Evolutionary conservation across 768 basidiomycete species (phyloP).

Genomic region (Leccinum variicolor): DNA sequence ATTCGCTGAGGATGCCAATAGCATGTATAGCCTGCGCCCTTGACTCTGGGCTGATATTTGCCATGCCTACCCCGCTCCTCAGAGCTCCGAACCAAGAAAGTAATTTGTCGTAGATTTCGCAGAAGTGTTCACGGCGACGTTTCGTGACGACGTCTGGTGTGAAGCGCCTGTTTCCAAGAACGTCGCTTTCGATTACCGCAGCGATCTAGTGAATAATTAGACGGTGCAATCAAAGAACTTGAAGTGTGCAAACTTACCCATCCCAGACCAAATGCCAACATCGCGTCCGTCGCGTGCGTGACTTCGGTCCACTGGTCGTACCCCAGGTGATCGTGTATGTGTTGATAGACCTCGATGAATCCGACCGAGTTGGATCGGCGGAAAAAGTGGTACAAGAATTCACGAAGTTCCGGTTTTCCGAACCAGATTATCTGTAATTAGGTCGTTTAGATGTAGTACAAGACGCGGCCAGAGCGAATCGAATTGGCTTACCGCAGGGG

Average conservation of each 20-base stretch:
- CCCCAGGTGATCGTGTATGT: neutral
- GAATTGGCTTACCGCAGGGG: too few species aligned
- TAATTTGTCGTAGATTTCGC: too few species aligned
- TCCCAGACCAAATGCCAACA: neutral
- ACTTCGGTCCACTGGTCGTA: neutral
- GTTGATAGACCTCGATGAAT: neutral
- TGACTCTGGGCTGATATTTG: too few species aligned
- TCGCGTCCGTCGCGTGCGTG: neutral
- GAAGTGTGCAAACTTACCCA: neutral
- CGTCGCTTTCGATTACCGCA: neutral
- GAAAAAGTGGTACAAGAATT: neutral
- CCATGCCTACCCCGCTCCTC: too few species aligned
- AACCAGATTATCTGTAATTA: neutral
- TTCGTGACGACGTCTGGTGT: too few species aligned
- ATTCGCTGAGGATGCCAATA: too few species aligned
- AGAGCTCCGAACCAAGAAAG: too few species aligned
- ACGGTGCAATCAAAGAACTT: neutral
- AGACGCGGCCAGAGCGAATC: too few species aligned
- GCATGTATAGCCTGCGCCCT: too few species aligned
- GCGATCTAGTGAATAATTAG: neutral
- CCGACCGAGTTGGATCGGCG: neutral
- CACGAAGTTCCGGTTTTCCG: neutral
- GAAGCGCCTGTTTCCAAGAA: neutral
- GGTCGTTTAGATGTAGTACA: neutral
- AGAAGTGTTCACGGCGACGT: neutral